Conservation (phyloP, 2,329 filamentous ascomycete species). For the Sporothrix pallida region DNA sequence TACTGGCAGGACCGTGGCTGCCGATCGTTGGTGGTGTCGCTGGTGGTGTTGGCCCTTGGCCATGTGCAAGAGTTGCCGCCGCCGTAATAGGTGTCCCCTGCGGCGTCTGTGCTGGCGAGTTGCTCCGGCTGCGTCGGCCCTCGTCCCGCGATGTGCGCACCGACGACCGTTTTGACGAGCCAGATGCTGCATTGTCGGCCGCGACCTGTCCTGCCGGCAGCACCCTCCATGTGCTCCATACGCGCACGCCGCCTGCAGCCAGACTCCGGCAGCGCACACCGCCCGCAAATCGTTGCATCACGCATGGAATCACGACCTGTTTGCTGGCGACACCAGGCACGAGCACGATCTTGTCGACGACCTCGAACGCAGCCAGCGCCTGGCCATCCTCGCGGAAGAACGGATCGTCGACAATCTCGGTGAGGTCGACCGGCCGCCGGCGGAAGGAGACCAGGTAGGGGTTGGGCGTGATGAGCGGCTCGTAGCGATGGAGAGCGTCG, state of each 20-base stretch:
- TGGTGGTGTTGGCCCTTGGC: not conserved
- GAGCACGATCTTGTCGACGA: constrained; percentile 48
- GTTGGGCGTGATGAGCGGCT: constrained; percentile 51
- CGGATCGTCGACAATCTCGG: constrained; percentile 48
- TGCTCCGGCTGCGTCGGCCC: constrained; percentile 2
- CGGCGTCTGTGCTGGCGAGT: not conserved
- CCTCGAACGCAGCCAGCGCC: constrained; percentile 43
- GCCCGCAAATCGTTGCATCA: constrained; percentile 51
- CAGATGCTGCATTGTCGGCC: constrained; percentile 33
- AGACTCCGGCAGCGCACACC: constrained; percentile 53
- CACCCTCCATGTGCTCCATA: constrained; percentile 50
- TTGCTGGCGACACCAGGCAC: constrained; percentile 50
- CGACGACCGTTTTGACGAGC: constrained; percentile 29
- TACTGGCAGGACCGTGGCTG: not conserved
- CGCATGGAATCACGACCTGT: constrained; percentile 50
- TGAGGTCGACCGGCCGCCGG: constrained; percentile 45
- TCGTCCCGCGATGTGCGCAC: not conserved
- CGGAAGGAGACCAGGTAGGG: constrained; percentile 49
- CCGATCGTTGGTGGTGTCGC: constrained; percentile 13
- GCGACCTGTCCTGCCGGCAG: constrained; percentile 35
- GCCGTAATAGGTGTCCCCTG: not conserved
- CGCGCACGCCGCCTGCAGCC: constrained; percentile 51
- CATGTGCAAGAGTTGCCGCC: constrained; percentile 3
- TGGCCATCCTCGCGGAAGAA: constrained; percentile 49
- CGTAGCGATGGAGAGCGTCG: constrained; percentile 49